Evolutionary conservation across 1,284 basidiomycete species (phyloP).

Genomic region (Microbotryum lychnidis-dioicae): DNA sequence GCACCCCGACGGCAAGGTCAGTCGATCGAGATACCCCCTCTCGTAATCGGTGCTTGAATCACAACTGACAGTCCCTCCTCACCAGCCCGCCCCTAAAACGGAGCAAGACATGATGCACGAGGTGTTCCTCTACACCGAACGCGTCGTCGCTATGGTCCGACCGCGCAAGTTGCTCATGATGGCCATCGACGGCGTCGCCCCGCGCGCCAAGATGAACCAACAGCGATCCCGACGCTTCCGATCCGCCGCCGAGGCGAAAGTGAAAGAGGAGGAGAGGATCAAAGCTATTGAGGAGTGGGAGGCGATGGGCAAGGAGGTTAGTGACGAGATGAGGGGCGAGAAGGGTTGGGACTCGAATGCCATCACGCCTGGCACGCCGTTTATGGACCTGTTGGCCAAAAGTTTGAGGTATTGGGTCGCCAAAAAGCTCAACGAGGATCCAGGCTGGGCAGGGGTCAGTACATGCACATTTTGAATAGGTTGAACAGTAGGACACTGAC

Average conservation of each 20-base stretch:
- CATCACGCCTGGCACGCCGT: constrained; percentile 91
- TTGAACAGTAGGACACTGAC: no score
- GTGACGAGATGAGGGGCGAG: constrained; percentile 74
- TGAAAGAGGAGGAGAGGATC: constrained; percentile 77
- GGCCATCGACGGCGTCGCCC: constrained; percentile 98
- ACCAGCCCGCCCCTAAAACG: constrained; percentile 81
- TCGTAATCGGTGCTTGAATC: no score
- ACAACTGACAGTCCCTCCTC: no score
- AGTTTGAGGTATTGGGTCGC: constrained; percentile 95
- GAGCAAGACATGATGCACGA: constrained; percentile 99
- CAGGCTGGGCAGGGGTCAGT: constrained; percentile 73
- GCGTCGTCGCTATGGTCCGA: constrained; percentile 93
- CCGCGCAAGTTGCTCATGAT: constrained; percentile 94
- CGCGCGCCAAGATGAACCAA: constrained; percentile 99
- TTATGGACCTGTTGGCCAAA: constrained; percentile 86
- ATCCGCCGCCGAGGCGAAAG: constrained; percentile 85
- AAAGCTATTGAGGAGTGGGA: constrained; percentile 79
- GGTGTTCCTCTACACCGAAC: constrained; percentile 92
- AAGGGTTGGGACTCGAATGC: constrained; percentile 96
- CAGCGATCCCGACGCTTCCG: constrained; percentile 94
- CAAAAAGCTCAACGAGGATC: constrained; percentile 87
- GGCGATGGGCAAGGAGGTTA: constrained; percentile 83
- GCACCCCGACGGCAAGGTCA: constrained; percentile 86
- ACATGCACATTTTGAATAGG: no score
- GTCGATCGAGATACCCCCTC: constrained; percentile 31